Percentiles rank a stretch among this genome's conserved stretches.
Evolutionary conservation across 495 filamentous ascomycete species (phyloP).

Genomic region (Apodospora peruviana): DNA sequence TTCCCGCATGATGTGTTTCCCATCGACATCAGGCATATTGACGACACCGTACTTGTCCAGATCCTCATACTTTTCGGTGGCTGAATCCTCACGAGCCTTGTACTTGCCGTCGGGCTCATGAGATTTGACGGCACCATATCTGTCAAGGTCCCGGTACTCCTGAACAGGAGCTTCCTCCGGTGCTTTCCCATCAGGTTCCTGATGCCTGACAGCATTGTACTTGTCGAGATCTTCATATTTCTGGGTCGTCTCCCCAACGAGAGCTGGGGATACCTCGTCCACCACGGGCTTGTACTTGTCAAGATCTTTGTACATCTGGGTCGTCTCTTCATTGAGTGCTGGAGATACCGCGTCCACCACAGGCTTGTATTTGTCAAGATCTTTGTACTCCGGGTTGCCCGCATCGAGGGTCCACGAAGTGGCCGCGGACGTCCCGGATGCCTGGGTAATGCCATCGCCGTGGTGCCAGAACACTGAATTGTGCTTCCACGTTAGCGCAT

Average conservation of each 20-base stretch:
- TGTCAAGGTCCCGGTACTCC: constrained; percentile 12
- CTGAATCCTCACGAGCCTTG: not conserved
- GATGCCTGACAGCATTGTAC: constrained; percentile 17
- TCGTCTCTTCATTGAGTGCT: not conserved
- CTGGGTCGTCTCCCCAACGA: not conserved
- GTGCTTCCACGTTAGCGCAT: constrained; percentile 10
- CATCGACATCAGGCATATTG: not conserved
- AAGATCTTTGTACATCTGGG: constrained; percentile 16
- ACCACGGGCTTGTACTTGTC: constrained; percentile 7
- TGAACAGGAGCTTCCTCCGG: not conserved
- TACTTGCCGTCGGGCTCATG: not conserved
- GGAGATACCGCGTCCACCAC: constrained; percentile 13
- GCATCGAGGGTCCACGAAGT: not conserved
- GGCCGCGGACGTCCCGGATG: not conserved
- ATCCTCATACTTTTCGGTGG: constrained; percentile 15
- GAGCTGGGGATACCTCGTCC: not conserved
- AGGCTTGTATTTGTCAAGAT: constrained; percentile 23
- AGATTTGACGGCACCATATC: constrained; percentile 11
- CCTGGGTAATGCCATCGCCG: constrained; percentile 8
- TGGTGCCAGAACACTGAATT: constrained; percentile 20
- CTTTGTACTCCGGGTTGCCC: constrained; percentile 12
- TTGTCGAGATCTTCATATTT: constrained; percentile 21
- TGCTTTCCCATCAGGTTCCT: constrained; percentile 20
- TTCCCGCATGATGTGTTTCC: not conserved
- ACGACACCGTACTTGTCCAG: constrained; percentile 14